These are phyloP conservation scores for Kwoniella botswanensis DNA, from an alignment of 768 basidiomycete genomes.

Conservation along the genomic window DNA sequence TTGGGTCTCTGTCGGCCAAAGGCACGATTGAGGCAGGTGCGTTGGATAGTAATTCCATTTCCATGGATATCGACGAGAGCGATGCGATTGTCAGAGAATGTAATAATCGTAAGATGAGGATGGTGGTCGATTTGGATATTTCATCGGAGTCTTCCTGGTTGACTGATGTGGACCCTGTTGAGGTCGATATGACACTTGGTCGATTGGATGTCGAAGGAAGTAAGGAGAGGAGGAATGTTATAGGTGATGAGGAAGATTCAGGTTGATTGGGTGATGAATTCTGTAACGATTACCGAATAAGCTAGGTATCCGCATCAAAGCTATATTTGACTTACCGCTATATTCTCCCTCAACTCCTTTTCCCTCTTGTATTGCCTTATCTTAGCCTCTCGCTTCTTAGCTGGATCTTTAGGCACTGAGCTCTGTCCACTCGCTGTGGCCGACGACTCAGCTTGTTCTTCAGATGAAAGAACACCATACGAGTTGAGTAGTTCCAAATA, in stretches of 20 bases:
- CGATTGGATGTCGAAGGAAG: constrained; percentile 23
- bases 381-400: constrained; percentile 79
- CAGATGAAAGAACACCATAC: constrained; percentile 46
- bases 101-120: constrained; percentile 74
- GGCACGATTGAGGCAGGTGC: constrained; percentile 31
- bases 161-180: constrained; percentile 38
- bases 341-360: constrained; percentile 72
- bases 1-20: constrained; percentile 45
- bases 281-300: constrained; percentile 1
- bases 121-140: constrained; percentile 61
- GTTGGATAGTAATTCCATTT: constrained; percentile 68
- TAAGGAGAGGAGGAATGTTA: constrained; percentile 43
- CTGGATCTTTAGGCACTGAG: constrained; percentile 63
- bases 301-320: no score
- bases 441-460: constrained; percentile 45
- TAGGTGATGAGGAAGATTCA: constrained; percentile 36
- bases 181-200: constrained; percentile 7
- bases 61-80: constrained; percentile 72
- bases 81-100: constrained; percentile 73
- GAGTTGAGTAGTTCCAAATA: constrained; percentile 49
- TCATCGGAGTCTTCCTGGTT: constrained; percentile 35
- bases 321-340: constrained; percentile 65
- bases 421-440: constrained; percentile 21
- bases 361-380: constrained; percentile 88
- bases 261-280: constrained; percentile 47